These are phyloP conservation scores for Grosmannia clavigera DNA, from an alignment of 2,329 filamentous ascomycete genomes.

Conservation along the genomic window DNA sequence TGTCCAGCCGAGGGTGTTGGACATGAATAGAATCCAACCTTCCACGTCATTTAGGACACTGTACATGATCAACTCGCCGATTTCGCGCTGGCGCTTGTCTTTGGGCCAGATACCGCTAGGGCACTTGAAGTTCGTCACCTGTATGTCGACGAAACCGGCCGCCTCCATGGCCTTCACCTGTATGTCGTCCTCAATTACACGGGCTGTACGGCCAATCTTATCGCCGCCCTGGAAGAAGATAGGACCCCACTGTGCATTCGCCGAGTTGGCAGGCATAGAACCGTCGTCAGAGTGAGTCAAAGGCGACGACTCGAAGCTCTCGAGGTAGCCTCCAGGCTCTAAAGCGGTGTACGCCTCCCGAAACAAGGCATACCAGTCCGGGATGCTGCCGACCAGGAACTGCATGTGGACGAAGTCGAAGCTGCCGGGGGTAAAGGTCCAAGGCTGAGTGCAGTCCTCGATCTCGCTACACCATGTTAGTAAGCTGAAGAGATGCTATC, in stretches of 20 bases:
- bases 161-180: constrained; percentile 38
- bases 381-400: constrained; percentile 40
- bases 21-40: constrained; percentile 12
- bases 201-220: constrained; percentile 30
- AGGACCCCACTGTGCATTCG: constrained; percentile 11
- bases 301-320: constrained; percentile 10
- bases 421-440: constrained; percentile 31
- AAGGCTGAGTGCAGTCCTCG: constrained; percentile 42
- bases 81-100: constrained; percentile 17
- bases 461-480: constrained; percentile 26
- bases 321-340: constrained; percentile 18
- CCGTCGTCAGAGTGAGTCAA: constrained; percentile 15
- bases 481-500: neutral
- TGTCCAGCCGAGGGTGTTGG: constrained; percentile 11
- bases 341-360: constrained; percentile 22
- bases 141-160: constrained; percentile 44
- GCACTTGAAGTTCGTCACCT: constrained; percentile 35
- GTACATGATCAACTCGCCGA: constrained; percentile 12
- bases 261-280: constrained; percentile 8
- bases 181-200: constrained; percentile 37
- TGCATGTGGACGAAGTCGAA: constrained; percentile 50
- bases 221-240: constrained; percentile 24
- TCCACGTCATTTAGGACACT: constrained; percentile 9
- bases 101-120: constrained; percentile 23
- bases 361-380: constrained; percentile 32